Conservation (phyloP, 495 filamentous ascomycete species). For the Cercophora sp. region DNA sequence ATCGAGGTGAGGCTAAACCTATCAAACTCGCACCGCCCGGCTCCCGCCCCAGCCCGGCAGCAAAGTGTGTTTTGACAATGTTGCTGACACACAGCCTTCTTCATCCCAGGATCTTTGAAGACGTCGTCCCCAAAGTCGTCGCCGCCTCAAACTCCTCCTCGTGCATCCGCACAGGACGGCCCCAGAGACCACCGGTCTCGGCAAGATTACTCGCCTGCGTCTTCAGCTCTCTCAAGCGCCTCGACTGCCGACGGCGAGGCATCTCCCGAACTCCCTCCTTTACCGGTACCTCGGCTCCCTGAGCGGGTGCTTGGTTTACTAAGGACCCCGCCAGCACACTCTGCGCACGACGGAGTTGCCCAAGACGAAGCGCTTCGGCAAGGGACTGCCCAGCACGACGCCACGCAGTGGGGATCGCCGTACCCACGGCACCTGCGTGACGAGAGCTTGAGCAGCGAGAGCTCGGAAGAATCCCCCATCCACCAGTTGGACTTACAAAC, state of each 20-base stretch:
- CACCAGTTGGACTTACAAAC: slow-evolving; percentile 49
- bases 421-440: slow-evolving; percentile 55
- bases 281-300: slow-evolving; percentile 46
- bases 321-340: slow-evolving; percentile 44
- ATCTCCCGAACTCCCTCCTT: slow-evolving; percentile 51
- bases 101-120: slow-evolving; percentile 29
- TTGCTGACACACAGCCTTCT: slow-evolving; percentile 12
- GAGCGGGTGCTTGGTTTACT: slow-evolving; percentile 44
- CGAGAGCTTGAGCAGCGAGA: slow-evolving; percentile 49
- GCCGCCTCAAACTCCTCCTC: slow-evolving; percentile 44
- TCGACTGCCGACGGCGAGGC: slow-evolving; percentile 52
- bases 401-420: slow-evolving; percentile 71
- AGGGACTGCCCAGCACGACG: too few species aligned
- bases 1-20: slow-evolving; percentile 42
- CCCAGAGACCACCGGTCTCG: slow-evolving; percentile 17
- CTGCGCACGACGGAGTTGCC: slow-evolving; percentile 24
- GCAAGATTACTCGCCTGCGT: slow-evolving; percentile 30
- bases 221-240: slow-evolving; percentile 47
- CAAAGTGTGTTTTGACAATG: not conserved
- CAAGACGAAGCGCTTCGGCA: too few species aligned
- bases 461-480: slow-evolving; percentile 50
- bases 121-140: slow-evolving; percentile 47
- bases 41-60: too few species aligned
- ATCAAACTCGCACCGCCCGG: too few species aligned
- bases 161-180: slow-evolving; percentile 51